phyloP scores from a whole-genome alignment of 805 yeast genomes.

The Saturnispora kantuleensis region DNA sequence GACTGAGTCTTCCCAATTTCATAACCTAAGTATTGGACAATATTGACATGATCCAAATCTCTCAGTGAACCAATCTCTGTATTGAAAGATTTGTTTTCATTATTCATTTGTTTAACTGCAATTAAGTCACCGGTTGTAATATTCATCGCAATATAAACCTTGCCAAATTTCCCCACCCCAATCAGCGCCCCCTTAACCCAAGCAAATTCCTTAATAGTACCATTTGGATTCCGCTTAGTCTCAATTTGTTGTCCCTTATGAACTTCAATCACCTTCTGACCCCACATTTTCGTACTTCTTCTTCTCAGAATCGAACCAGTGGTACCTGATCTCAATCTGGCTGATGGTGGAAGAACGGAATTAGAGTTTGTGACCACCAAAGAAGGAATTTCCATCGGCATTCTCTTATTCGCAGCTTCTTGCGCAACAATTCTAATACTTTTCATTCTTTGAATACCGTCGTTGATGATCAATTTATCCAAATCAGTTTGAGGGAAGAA shows the following conservation, averaged over 20 bases:
- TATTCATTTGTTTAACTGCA: conserved; percentile 92
- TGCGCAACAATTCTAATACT: conserved; percentile 89
- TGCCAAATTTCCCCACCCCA: conserved; percentile 95
- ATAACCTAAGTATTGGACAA: conserved; percentile 93
- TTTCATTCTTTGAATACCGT: conserved; percentile 55
- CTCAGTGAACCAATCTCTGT: conserved; percentile 91
- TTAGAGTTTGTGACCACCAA: conserved; percentile 3
- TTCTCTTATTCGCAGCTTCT: conserved; percentile 53
- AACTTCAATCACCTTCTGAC: conserved; percentile 83
- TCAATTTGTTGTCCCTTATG: conserved; percentile 53
- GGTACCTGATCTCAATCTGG: conserved; percentile 7
- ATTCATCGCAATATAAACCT: conserved; percentile 83
- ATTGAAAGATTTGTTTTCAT: conserved; percentile 54
- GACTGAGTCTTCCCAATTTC: conserved; percentile 67
- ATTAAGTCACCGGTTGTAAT: conserved; percentile 97
- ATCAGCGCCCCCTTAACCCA: conserved; percentile 98
- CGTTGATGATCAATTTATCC: conserved; percentile 81
- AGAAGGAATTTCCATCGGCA: conserved; percentile 19
- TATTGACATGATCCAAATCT: conserved; percentile 86
- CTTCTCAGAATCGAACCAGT: conserved; percentile 43
- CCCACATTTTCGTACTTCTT: conserved; percentile 95
- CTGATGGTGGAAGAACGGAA: neutral
- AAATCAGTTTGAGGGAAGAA: conserved; percentile 89
- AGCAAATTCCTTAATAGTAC: conserved; percentile 69
- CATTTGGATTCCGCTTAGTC: conserved; percentile 41